Evolutionary conservation across 73 alveolate species (phyloP), one percentile per base, ranked within the genome.

Genomic region (Symbiodinium pilosum): DNA sequence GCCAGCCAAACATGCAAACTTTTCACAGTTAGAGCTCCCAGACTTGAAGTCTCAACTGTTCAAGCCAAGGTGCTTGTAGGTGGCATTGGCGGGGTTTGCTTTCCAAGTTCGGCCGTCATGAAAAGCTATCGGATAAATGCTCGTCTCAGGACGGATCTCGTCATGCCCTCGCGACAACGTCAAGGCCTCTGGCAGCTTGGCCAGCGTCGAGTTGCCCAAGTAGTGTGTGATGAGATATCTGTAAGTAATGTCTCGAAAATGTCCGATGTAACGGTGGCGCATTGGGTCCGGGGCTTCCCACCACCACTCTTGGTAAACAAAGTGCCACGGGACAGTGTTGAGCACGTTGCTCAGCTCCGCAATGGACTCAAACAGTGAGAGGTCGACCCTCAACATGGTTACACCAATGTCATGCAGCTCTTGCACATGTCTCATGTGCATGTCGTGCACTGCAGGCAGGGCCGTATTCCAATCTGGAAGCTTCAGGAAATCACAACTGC

Each of bases 81-180:
- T 88, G 34, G 95, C 95, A 64, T 88, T 88, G 71, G 87, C 95
- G 5, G 95, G 95, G 28, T 88, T 88, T 16, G 95, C 95, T 84
- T 88, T 88, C 95, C 95, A 88, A 6, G 95, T 64, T 9, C 95
- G 95, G 73, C 95, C 95, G 68, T 88, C 95, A 43, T 88, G 95
- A 59, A 88, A 88, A 43, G 95, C 95, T 12, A 88, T 88, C 87
- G 95, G 95, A 40, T 88, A 88, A 26, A 88, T 12, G 42, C 87
- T 64, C 68, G 95, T 88, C 87, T 88, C 95, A 8, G 95, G 95
- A 41, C 43, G 51, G 44, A 88, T 88, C 77, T 88, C 71, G 47
- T 88, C 95, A 21, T 88, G 95, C 36, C 95, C 95, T 20, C 95
- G 95, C 36, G 73, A 83, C 41, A 88, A 84, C 8, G 95, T 88